phyloP scores from a whole-genome alignment of 129 eudicot species.

The Erigeron canadensis region DNA sequence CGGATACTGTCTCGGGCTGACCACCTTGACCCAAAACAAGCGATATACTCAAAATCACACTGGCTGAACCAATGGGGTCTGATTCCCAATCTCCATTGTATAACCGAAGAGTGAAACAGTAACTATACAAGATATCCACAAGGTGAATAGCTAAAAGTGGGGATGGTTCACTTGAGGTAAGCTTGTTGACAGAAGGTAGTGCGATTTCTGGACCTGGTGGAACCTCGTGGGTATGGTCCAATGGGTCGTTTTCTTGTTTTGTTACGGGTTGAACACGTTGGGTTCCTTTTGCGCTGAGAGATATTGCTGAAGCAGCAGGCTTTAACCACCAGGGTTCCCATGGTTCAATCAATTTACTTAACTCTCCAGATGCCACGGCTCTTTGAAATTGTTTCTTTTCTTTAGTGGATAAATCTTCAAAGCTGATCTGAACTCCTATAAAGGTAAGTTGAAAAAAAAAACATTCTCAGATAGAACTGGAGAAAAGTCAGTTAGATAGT shows the following conservation, averaged over 20 bases:
- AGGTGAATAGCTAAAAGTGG: slow-evolving; percentile 80
- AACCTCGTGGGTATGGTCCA: slow-evolving; percentile 32
- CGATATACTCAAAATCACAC: slow-evolving; percentile 54
- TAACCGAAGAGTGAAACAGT: slow-evolving; percentile 84
- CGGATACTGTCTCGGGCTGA: slow-evolving; percentile 67
- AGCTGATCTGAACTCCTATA: slow-evolving; percentile 55
- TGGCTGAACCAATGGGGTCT: slow-evolving; percentile 64
- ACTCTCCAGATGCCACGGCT: slow-evolving; percentile 88
- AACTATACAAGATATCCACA: slow-evolving; percentile 72
- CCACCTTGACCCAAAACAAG: slow-evolving; percentile 62
- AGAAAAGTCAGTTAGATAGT: not conserved
- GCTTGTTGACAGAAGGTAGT: slow-evolving; percentile 52
- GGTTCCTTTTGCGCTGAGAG: slow-evolving; percentile 67
- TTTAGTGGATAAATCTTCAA: slow-evolving; percentile 57
- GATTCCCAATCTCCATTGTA: slow-evolving; percentile 91
- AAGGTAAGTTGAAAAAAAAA: slow-evolving; percentile 3
- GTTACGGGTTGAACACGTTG: slow-evolving; percentile 66
- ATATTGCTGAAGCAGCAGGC: slow-evolving; percentile 62
- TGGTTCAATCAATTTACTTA: slow-evolving; percentile 82
- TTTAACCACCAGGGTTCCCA: slow-evolving; percentile 99
- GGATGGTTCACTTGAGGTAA: slow-evolving; percentile 69
- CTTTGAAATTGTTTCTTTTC: slow-evolving; percentile 69
- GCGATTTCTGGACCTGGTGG: slow-evolving; percentile 87
- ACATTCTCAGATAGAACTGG: not conserved
- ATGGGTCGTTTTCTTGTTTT: slow-evolving; percentile 24